Percentiles rank a stretch among this genome's conserved stretches.
Conservation (phyloP, 805 yeast genomes). For the Kodamaea sagamina region DNA sequence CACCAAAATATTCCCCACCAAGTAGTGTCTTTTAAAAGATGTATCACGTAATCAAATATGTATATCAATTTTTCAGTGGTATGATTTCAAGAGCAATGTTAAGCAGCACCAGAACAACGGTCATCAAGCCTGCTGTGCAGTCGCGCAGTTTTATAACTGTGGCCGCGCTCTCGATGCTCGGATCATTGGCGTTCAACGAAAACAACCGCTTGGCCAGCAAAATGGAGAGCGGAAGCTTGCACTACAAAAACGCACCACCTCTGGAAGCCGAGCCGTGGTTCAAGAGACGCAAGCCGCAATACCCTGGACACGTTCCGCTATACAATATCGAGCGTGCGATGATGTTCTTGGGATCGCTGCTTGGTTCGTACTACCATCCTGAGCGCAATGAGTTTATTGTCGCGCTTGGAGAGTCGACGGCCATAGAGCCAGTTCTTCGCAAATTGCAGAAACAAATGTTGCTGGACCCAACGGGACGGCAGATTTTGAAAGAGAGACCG, state of each 20-base stretch:
- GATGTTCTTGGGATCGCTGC: conserved; percentile 70
- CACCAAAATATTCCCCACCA: too few relatives aligned
- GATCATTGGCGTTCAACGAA: conserved; percentile 38
- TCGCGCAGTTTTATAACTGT: conserved; percentile 17
- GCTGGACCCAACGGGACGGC: conserved; percentile 71
- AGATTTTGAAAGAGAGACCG: conserved; percentile 77
- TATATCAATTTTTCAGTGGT: not conserved
- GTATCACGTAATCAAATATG: not conserved
- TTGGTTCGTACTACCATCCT: conserved; percentile 77
- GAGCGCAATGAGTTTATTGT: conserved; percentile 74
- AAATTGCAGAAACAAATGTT: conserved; percentile 73
- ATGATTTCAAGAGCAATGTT: conserved; percentile 7
- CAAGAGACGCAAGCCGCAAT: conserved; percentile 46
- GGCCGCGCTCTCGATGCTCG: conserved; percentile 22
- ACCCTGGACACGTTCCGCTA: conserved; percentile 81
- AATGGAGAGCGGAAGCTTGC: conserved; percentile 54
- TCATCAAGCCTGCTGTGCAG: conserved; percentile 4
- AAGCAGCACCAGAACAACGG: not conserved
- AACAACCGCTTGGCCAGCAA: conserved; percentile 58
- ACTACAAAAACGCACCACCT: conserved; percentile 37
- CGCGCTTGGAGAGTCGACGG: conserved; percentile 89
- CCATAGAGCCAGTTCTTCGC: conserved; percentile 65
- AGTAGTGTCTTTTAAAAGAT: too few relatives aligned
- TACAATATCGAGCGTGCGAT: conserved; percentile 59
- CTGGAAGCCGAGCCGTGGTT: conserved; percentile 34